These are phyloP conservation scores for Brasenia schreberi DNA, from an alignment of 164 flowering plant genomes.

Conservation along the genomic window DNA sequence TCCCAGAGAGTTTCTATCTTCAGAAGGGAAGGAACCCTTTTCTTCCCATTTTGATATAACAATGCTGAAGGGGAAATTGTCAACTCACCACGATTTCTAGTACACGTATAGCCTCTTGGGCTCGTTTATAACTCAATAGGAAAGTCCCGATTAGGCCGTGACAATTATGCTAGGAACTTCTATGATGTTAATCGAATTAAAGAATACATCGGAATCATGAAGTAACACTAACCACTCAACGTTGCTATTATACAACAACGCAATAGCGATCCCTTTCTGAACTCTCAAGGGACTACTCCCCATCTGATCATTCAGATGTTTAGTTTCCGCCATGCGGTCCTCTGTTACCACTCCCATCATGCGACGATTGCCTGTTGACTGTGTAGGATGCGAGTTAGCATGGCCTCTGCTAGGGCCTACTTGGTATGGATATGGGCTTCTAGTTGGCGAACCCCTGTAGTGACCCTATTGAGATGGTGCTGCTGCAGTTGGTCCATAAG, in stretches of 20 bases:
- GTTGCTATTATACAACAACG: not conserved
- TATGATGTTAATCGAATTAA: too few species aligned
- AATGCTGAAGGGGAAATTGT: too few species aligned
- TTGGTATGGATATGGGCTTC: constrained; percentile 16
- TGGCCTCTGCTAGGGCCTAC: constrained; percentile 16
- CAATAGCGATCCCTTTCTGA: not conserved
- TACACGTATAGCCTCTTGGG: not conserved
- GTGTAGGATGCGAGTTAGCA: constrained; percentile 14
- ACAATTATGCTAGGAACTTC: too few species aligned
- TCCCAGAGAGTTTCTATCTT: too few species aligned
- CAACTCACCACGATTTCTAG: too few species aligned
- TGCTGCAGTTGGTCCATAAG: constrained; percentile 9
- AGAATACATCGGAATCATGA: not conserved
- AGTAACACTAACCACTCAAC: not conserved
- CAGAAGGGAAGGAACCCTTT: too few species aligned
- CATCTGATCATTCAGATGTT: not conserved
- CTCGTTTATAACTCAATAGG: not conserved
- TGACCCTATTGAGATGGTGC: constrained; percentile 9
- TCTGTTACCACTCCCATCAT: constrained; percentile 24
- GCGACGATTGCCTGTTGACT: constrained; percentile 25
- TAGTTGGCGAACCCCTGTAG: not conserved
- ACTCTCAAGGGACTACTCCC: not conserved
- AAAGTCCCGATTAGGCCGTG: not conserved
- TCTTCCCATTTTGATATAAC: too few species aligned
- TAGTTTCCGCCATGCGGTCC: constrained; percentile 11